These are phyloP conservation scores for Chlorella sorokiniana DNA, from an alignment of 139 green algal genomes.

Conservation along the genomic window DNA sequence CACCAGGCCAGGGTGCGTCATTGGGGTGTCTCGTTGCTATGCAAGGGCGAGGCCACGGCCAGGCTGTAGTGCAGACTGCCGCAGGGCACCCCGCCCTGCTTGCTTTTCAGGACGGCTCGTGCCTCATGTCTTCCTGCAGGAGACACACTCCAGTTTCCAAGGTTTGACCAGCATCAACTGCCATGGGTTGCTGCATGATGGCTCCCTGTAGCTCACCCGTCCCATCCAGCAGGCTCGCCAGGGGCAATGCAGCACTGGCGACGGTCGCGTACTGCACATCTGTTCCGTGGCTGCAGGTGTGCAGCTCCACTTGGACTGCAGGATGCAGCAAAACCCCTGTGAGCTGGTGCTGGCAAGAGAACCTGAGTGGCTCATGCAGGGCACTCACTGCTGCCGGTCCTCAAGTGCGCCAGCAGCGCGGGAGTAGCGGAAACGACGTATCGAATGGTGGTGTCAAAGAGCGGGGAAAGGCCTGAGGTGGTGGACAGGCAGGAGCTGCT, in stretches of 20 bases:
- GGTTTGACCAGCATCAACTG: neutral
- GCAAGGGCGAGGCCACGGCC: neutral
- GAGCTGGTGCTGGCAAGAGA: no score
- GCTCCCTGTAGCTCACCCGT: neutral
- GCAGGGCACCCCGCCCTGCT: neutral
- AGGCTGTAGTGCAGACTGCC: neutral
- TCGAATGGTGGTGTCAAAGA: no score
- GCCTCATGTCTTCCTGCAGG: no score
- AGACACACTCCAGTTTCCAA: neutral
- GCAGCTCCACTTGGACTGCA: conserved; percentile 18
- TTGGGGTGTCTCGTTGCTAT: neutral
- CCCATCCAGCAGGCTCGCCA: neutral
- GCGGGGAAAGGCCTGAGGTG: no score
- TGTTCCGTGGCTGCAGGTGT: neutral
- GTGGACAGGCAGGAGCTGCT: no score
- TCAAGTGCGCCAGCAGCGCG: no score
- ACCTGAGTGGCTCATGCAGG: no score
- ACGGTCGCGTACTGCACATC: neutral
- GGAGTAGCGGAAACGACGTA: no score
- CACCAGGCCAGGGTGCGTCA: no score
- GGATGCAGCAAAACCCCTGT: neutral
- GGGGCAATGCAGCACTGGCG: neutral
- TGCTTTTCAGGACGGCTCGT: neutral
- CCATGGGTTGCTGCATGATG: neutral
- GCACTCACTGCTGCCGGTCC: no score